Base-by-base conservation (phyloP, 2,329 filamentous ascomycete species). In the Ilyonectria sp. region DNA sequence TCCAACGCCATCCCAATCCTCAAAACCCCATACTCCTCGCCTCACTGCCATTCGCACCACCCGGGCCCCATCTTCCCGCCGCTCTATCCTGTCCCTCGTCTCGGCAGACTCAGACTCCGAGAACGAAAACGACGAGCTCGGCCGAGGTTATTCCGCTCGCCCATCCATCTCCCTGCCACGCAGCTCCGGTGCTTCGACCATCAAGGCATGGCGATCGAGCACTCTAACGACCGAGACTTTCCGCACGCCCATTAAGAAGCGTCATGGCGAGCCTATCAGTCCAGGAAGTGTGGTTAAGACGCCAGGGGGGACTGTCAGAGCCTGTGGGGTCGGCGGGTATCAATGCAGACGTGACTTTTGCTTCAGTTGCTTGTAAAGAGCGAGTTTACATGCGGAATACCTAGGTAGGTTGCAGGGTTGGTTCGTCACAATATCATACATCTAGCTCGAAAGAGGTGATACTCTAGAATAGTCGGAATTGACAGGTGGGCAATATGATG, bases 321-420 rank as follows among this genome's bases (percentile, higher is more conserved):
- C 81, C 15, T 91, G 89, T 65, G 89, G 89, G 4, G 79, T 86
- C 69, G 83, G 85, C 69, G 89, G 86, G 13, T 90, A 86, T 74
- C 80, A 79, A 17, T 91, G 89, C 68, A 84, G 84, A 4, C 82
- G 86, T 60, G 85, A 88, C 67, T 91, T 90, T 78, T 91, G 89
- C 77, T 90, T 91, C 71, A 83, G 81, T 10, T 91, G 89, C 72
- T 79, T 88, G 65, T 82, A 65, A 40, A 54, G 43, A 29, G 15
- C 17, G 13, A 40, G 15, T 43, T n/a, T 40, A 15, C 4, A n/a
- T 43, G 19, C n/a, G 5, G 8, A n/a, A n/a, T 5, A 19, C 8
- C 11, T 10, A 26, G 11, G 31, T 9, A n/a, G 26, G 23, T 17
- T 10, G 7, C 46, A 53, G 29, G 11, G 50, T 21, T 15, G 11